phyloP scores from a whole-genome alignment of 129 eudicot species.

The Chrysanthemum makinoi region DNA sequence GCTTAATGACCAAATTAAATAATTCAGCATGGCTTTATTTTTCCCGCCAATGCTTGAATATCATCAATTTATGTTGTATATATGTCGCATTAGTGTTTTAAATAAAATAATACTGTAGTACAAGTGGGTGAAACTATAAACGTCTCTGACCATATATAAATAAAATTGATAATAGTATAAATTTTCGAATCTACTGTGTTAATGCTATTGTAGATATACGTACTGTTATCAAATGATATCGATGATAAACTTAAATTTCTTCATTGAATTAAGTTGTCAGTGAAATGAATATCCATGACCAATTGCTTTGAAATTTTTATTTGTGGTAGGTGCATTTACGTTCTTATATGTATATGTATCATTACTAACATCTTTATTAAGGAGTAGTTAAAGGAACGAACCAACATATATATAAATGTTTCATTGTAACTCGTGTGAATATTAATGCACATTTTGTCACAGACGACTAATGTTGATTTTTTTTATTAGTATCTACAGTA shows the following conservation, averaged over 20 bases:
- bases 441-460: neutral
- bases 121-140: no score
- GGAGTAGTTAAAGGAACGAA: slow-evolving; percentile 1
- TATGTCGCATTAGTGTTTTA: neutral
- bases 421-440: neutral
- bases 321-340: slow-evolving; percentile 33
- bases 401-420: neutral
- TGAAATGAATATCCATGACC: slow-evolving; percentile 19
- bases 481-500: no score
- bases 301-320: slow-evolving; percentile 21
- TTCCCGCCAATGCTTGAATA: neutral
- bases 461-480: no score
- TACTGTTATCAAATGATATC: slow-evolving; percentile 18
- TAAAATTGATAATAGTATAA: no score
- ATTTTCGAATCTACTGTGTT: no score
- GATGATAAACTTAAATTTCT: slow-evolving; percentile 32
- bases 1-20: slow-evolving; percentile 25
- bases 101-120: no score
- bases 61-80: neutral
- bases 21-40: neutral
- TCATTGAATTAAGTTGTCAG: slow-evolving; percentile 42
- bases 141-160: no score
- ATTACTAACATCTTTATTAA: no score
- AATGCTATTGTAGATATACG: slow-evolving; percentile 11
- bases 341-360: slow-evolving; percentile 5